A percentile compares a stretch with the other conserved stretches of the same genome.
Conservation (phyloP, 306 rosid genomes). For the Luffa aegyptiaca region DNA sequence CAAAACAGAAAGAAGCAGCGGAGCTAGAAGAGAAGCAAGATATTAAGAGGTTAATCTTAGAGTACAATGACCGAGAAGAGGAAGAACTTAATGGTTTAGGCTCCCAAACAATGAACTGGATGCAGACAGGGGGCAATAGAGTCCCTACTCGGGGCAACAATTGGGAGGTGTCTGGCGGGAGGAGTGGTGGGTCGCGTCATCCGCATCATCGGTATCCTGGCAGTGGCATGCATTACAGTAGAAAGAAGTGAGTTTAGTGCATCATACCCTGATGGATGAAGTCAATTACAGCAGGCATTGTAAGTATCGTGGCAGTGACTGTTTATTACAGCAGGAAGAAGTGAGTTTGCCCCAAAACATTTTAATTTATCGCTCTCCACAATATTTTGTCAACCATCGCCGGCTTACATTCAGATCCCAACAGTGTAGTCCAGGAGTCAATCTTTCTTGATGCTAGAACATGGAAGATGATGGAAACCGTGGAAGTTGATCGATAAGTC, state of each 20-base stretch:
- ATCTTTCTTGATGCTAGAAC: not conserved
- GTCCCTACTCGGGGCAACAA: conserved; percentile 44
- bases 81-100: conserved; percentile 90
- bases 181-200: conserved; percentile 61
- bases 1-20: conserved; percentile 98
- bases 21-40: conserved; percentile 99
- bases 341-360: not conserved
- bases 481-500: not conserved
- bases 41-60: conserved; percentile 87
- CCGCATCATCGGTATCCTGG: conserved; percentile 63
- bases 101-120: conserved; percentile 64
- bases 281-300: conserved; percentile 21
- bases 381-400: not conserved
- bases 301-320: conserved; percentile 46
- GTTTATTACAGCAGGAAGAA: conserved; percentile 46
- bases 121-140: conserved; percentile 51
- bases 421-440: not conserved
- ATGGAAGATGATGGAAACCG: not conserved
- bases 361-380: not conserved
- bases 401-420: not conserved
- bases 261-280: not conserved
- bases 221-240: conserved; percentile 51
- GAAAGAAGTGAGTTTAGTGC: conserved; percentile 28
- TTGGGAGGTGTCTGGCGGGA: conserved; percentile 56
- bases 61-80: conserved; percentile 95